These are phyloP conservation scores for Jatropha podagrica DNA, from an alignment of 441 rosid genomes.

Conservation along the genomic window DNA sequence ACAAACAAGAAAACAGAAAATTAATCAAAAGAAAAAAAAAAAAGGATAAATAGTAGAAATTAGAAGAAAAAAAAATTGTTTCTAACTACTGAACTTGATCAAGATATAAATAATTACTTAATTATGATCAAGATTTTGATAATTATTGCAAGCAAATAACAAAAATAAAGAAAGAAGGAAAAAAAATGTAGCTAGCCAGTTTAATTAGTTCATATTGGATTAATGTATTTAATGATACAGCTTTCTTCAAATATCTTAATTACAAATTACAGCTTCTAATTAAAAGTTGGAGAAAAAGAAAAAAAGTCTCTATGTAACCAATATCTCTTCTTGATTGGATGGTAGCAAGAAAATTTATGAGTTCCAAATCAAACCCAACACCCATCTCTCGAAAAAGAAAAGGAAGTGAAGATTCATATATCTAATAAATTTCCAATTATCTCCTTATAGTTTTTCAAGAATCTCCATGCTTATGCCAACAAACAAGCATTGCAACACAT, in stretches of 20 bases:
- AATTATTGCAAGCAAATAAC: too few relatives aligned
- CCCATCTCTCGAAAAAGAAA: constrained; percentile 28
- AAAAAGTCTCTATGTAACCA: constrained; percentile 14
- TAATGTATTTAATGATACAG: constrained; percentile 19
- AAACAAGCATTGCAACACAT: constrained; percentile 98
- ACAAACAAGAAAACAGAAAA: constrained; percentile 34
- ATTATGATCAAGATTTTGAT: too few relatives aligned
- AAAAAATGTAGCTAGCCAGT: neutral
- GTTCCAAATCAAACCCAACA: constrained; percentile 28
- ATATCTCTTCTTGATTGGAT: constrained; percentile 25
- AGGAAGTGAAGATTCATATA: constrained; percentile 10
- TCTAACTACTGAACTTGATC: neutral
- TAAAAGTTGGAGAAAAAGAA: neutral
- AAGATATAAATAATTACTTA: too few relatives aligned
- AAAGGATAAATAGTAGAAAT: neutral
- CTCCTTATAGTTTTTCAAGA: constrained; percentile 32
- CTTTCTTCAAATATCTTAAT: constrained; percentile 34
- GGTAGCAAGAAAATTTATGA: constrained; percentile 21
- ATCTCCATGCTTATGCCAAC: constrained; percentile 98
- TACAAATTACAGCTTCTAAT: constrained; percentile 32
- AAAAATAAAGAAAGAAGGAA: neutral
- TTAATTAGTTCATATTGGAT: neutral
- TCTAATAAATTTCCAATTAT: too few relatives aligned
- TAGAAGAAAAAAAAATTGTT: neutral
- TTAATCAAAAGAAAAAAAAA: neutral